Base-by-base conservation (phyloP, 2,329 filamentous ascomycete genomes). In the Arthroderma sp. region DNA sequence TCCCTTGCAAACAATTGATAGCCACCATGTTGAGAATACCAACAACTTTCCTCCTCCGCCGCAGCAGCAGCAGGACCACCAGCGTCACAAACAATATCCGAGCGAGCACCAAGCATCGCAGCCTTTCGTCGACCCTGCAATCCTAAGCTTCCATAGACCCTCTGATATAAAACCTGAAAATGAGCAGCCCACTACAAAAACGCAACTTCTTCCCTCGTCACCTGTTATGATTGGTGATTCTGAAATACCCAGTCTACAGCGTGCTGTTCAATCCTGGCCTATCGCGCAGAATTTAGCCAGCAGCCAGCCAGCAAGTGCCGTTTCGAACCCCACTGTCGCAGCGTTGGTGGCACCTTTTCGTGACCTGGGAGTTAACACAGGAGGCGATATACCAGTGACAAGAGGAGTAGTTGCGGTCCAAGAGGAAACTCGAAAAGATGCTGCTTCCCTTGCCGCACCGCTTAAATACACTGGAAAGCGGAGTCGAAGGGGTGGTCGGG, bases 101-200 rank as follows among this genome's bases (percentile, higher is more conserved):
- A 32, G 57, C 46, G 53, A 28, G 6, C 15, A 40, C n/a, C 38
- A 44, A 29, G 30, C 31, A 50, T 28, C 53, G n/a, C 56, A 68
- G 29, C 55, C 69, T 0, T 86, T 91, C 55, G 73, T 81, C n/a
- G 85, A 93, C 55, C 85, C 85, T 7, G 85, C 85, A 3, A 93
- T 93, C 45, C 60, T 93, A 38, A 87, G 84, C 57, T 75, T 85
- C 58, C 58, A 58, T 30, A 60, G 56, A 44, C 53, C 58, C 34
- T 62, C 67, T 6, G 64, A 60, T n/a, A 29, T 27, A 41, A 29
- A 7, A 39, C 32, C 9, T 30, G 38, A 29, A 32, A 43, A 7
- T 15, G 31, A n/a, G 11, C 48, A 49, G 39, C 32, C 36, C 22
- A 28, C 42, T 27, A n/a, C 36, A 5, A 43, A 50, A 34, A 42